Evolutionary conservation across 768 basidiomycete species (phyloP).

Genomic region (Amanita rimosa): DNA sequence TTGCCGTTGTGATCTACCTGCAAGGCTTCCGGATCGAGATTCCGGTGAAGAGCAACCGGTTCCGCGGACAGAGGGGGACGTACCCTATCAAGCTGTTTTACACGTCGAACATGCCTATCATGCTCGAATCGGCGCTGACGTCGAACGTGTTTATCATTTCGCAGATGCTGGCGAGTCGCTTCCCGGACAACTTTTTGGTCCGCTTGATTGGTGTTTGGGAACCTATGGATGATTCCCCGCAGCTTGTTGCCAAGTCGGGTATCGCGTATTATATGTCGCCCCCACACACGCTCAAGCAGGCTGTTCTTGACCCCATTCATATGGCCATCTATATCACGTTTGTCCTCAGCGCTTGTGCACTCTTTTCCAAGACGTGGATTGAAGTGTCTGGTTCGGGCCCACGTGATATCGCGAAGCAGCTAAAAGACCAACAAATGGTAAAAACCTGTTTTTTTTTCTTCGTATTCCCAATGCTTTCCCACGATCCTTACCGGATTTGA

Average conservation of each 20-base stretch:
- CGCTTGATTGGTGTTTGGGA: conserved; percentile 95
- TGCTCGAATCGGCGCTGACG: conserved; percentile 91
- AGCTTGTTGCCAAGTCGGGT: conserved; percentile 82
- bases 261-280: conserved; percentile 98
- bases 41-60: conserved; percentile 92
- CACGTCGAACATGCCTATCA: conserved; percentile 99
- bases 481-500: no score
- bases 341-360: conserved; percentile 87
- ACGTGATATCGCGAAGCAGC: conserved; percentile 91
- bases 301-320: conserved; percentile 89
- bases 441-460: no score
- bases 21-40: conserved; percentile 99
- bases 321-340: conserved; percentile 84
- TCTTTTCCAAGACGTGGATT: conserved; percentile 99
- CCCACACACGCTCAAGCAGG: conserved; percentile 85
- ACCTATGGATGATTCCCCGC: conserved; percentile 91
- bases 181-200: conserved; percentile 87
- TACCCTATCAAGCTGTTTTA: conserved; percentile 99
- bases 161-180: conserved; percentile 89
- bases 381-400: conserved; percentile 96
- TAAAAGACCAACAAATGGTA: conserved; percentile 99
- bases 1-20: conserved; percentile 93
- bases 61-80: conserved; percentile 90
- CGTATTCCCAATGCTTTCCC: no score
- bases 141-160: conserved; percentile 93